Percentiles rank a stretch among this genome's conserved stretches.
These are phyloP conservation scores for Jackrogersella multiformis DNA, from an alignment of 495 filamentous ascomycete genomes.

Conservation along the genomic window DNA sequence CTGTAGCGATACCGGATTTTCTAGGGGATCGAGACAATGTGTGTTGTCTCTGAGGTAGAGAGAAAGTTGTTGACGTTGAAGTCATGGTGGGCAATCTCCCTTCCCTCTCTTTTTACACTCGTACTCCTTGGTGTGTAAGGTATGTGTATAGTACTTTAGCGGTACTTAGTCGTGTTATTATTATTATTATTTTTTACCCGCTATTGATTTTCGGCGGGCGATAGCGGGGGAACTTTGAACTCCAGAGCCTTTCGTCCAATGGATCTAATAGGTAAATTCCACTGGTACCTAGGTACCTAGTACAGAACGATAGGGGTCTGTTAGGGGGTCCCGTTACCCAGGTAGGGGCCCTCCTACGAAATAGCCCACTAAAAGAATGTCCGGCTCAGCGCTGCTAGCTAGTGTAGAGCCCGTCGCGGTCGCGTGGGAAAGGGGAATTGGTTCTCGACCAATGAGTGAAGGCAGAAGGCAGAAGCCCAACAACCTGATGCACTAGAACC, in stretches of 20 bases:
- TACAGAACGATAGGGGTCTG: too few relatives aligned
- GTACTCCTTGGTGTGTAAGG: conserved; percentile 26
- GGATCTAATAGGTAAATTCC: not conserved
- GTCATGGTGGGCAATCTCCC: conserved; percentile 43
- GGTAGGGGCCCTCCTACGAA: conserved; percentile 17
- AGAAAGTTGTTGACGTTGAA: conserved; percentile 42
- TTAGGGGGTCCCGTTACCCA: not conserved
- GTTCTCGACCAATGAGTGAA: conserved; percentile 23
- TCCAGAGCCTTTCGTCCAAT: conserved; percentile 21
- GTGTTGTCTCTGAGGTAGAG: conserved; percentile 33
- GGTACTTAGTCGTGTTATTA: conserved; percentile 6
- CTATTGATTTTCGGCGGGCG: conserved; percentile 39
- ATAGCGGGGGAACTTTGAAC: conserved; percentile 19
- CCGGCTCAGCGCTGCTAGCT: conserved; percentile 21
- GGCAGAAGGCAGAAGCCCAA: conserved; percentile 3
- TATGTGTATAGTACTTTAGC: conserved; percentile 7
- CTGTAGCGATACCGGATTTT: conserved; percentile 60
- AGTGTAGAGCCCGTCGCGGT: conserved; percentile 31
- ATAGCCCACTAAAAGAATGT: conserved; percentile 27
- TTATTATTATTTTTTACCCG: conserved; percentile 37
- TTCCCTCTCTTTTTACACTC: conserved; percentile 25
- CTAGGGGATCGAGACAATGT: conserved; percentile 42
- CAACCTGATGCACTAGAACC: conserved; percentile 27
- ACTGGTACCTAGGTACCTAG: not conserved
- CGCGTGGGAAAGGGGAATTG: conserved; percentile 32